A percentile compares a stretch with the other conserved stretches of the same genome.
phyloP scores from a whole-genome alignment of 768 basidiomycete genomes.

The Collybia sordida region DNA sequence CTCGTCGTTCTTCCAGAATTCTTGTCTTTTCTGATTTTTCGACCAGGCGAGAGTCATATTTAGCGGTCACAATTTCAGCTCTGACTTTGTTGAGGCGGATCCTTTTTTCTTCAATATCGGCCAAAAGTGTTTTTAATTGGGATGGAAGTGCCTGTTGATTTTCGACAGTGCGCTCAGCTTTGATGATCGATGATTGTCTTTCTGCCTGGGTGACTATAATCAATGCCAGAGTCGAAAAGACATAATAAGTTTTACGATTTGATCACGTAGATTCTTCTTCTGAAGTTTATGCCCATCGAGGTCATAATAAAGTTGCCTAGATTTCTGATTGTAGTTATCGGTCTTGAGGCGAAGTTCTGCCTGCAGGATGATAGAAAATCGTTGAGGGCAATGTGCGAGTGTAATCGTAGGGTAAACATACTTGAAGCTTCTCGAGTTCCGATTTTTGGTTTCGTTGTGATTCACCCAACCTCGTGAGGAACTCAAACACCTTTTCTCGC shows the following conservation, averaged over 20 bases:
- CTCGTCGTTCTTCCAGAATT: slow-evolving; percentile 65
- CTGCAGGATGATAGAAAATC: slow-evolving; percentile 28
- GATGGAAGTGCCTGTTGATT: slow-evolving; percentile 51
- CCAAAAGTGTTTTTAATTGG: slow-evolving; percentile 50
- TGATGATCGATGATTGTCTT: slow-evolving; percentile 48
- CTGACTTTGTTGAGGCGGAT: slow-evolving; percentile 59
- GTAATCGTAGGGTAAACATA: slow-evolving; percentile 21
- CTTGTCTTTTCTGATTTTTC: slow-evolving; percentile 57
- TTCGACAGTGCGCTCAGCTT: slow-evolving; percentile 57
- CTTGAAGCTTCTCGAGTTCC: slow-evolving; percentile 71
- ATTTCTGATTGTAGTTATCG: slow-evolving; percentile 65
- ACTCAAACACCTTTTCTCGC: slow-evolving; percentile 70
- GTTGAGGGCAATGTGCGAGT: neutral
- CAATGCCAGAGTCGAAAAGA: neutral
- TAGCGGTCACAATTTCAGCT: slow-evolving; percentile 53
- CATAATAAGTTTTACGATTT: slow-evolving; percentile 45
- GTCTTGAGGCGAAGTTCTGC: slow-evolving; percentile 52
- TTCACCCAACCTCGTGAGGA: slow-evolving; percentile 64
- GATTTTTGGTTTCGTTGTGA: slow-evolving; percentile 59
- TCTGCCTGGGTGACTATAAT: slow-evolving; percentile 36
- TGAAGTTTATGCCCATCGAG: slow-evolving; percentile 55
- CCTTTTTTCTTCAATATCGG: slow-evolving; percentile 72
- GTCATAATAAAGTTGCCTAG: slow-evolving; percentile 55
- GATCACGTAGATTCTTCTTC: slow-evolving; percentile 48
- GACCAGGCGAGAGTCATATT: slow-evolving; percentile 62